These are phyloP conservation scores for Dillenia suffruticosa DNA, from an alignment of 164 flowering plant species.

Conservation along the genomic window DNA sequence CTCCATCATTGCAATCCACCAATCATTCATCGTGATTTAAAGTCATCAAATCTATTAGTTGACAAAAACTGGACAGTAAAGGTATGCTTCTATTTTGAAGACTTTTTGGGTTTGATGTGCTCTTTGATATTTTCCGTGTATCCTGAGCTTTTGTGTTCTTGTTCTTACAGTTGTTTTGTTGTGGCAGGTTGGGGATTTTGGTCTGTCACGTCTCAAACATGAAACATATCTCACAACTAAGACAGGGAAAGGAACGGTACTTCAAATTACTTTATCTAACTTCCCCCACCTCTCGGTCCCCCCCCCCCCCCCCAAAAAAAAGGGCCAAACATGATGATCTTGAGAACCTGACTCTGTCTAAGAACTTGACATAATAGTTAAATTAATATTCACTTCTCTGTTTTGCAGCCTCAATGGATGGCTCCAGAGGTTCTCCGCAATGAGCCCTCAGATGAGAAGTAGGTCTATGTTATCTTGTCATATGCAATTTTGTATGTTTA, in stretches of 20 bases:
- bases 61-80: conserved; percentile 97
- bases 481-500: not conserved
- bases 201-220: conserved; percentile 87
- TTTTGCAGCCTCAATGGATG: conserved; percentile 99
- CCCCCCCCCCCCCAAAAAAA: no score
- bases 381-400: not conserved
- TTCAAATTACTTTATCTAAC: not conserved
- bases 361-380: no score
- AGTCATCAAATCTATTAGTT: conserved; percentile 93
- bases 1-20: conserved; percentile 95
- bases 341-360: no score
- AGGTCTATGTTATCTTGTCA: conserved; percentile 20
- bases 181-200: conserved; percentile 93
- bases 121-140: not conserved
- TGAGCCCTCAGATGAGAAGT: conserved; percentile 97
- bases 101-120: not conserved
- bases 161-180: conserved; percentile 5
- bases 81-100: conserved; percentile 34
- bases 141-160: not conserved
- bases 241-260: conserved; percentile 96
- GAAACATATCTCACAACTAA: conserved; percentile 75
- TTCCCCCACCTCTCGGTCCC: no score
- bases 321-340: no score
- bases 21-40: conserved; percentile 90
- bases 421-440: conserved; percentile 98